phyloP scores from a whole-genome alignment of 306 rosid genomes.

The Casuarina glauca region DNA sequence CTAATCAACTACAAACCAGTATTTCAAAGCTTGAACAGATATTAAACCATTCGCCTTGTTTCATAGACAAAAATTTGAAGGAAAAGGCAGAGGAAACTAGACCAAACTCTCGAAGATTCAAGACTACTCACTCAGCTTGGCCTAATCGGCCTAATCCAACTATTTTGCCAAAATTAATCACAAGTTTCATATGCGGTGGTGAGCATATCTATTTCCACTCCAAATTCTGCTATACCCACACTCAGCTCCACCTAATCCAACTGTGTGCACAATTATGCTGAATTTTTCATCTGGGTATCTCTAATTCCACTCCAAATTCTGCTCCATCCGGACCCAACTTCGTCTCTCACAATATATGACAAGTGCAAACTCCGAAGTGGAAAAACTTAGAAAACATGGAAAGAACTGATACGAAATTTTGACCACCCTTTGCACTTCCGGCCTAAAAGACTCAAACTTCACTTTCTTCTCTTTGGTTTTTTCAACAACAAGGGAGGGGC shows the following conservation, averaged over 20 bases:
- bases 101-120: not conserved
- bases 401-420: not conserved
- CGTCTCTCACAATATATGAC: not conserved
- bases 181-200: constrained; percentile 13
- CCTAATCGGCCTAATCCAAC: constrained; percentile 10
- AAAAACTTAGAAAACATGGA: not conserved
- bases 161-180: constrained; percentile 7
- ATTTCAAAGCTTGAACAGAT: constrained; percentile 14
- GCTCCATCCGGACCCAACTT: not conserved
- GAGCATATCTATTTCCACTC: constrained; percentile 6
- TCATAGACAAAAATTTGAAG: not conserved
- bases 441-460: constrained; percentile 29
- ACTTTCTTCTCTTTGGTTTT: constrained; percentile 7
- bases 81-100: not conserved
- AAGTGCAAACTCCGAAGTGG: not conserved
- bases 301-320: not conserved
- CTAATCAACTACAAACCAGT: not conserved
- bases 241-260: constrained; percentile 15
- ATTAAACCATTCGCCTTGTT: constrained; percentile 5
- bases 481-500: constrained; percentile 25
- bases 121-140: constrained; percentile 13
- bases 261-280: constrained; percentile 9
- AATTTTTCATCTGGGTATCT: constrained; percentile 25
- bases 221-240: constrained; percentile 11
- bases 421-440: constrained; percentile 13